These are phyloP conservation scores for Botrytis galanthina DNA, from an alignment of 2,329 filamentous ascomycete species.

Conservation along the genomic window DNA sequence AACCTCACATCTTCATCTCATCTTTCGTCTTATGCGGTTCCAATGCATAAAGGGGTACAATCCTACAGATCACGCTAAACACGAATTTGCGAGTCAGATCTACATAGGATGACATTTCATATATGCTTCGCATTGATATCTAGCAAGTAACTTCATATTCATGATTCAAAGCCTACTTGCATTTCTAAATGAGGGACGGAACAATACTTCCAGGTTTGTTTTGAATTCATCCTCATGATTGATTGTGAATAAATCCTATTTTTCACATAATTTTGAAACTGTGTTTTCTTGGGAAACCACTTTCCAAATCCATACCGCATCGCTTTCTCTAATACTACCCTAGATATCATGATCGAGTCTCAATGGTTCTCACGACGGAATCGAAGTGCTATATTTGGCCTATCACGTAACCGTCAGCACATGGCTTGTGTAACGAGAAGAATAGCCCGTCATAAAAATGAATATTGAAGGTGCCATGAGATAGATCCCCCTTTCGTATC, in stretches of 20 bases:
- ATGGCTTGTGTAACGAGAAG: neutral
- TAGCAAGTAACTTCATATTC: neutral
- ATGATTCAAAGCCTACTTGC: neutral
- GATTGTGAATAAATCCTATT: neutral
- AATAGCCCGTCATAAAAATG: neutral
- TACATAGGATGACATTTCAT: conserved; percentile 1
- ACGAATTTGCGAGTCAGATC: neutral
- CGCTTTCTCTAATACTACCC: neutral
- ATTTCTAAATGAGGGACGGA: neutral
- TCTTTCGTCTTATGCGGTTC: neutral
- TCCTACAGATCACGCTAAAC: neutral
- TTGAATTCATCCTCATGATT: neutral
- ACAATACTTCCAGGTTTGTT: neutral
- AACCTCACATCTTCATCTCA: neutral
- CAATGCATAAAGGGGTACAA: neutral
- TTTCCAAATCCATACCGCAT: neutral
- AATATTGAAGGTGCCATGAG: conserved; percentile 1
- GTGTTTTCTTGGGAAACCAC: neutral
- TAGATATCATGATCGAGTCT: neutral
- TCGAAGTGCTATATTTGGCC: conserved; percentile 7
- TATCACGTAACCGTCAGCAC: neutral
- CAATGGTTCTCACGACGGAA: neutral
- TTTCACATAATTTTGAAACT: neutral
- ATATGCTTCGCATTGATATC: neutral
- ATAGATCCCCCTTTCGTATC: neutral